A percentile compares a stretch with the other conserved stretches of the same genome.
phyloP scores from a whole-genome alignment of 1,139 yeast genomes.

The Saccharomyces hybrid region DNA sequence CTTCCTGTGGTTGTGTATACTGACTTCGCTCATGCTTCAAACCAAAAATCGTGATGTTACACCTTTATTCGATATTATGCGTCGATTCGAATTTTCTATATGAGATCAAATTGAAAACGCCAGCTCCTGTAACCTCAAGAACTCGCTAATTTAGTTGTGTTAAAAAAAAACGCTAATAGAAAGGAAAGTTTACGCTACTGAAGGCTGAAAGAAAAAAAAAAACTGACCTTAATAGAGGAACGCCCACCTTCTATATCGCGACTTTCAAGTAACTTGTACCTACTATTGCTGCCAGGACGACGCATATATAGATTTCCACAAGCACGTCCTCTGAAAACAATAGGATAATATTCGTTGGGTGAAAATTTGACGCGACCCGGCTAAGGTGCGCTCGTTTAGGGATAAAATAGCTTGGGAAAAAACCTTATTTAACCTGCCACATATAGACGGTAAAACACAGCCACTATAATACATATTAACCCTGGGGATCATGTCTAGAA shows the following conservation, averaged over 20 bases:
- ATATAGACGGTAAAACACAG: neutral
- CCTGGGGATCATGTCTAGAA: neutral
- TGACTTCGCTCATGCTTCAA: neutral
- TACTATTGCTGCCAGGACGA: neutral
- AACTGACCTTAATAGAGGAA: neutral
- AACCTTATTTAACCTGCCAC: neutral
- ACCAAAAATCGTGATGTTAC: conserved; percentile 7
- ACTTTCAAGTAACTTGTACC: neutral
- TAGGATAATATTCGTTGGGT: neutral
- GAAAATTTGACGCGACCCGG: conserved; percentile 1
- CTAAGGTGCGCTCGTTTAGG: neutral
- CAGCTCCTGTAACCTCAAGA: neutral
- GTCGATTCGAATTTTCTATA: neutral
- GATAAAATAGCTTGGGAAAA: neutral
- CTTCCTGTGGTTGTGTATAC: no score
- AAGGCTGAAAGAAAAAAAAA: neutral
- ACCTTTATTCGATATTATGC: no score
- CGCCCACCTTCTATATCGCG: neutral
- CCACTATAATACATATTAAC: neutral
- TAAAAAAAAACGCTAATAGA: neutral
- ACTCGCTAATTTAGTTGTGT: neutral
- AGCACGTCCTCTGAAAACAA: neutral
- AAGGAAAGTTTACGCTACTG: neutral
- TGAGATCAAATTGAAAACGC: neutral
- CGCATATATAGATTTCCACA: neutral